Percentiles rank a stretch among this genome's conserved stretches.
Conservation (phyloP, 352 stramenopile genomes). For the Globisporangium recalcitrans region DNA sequence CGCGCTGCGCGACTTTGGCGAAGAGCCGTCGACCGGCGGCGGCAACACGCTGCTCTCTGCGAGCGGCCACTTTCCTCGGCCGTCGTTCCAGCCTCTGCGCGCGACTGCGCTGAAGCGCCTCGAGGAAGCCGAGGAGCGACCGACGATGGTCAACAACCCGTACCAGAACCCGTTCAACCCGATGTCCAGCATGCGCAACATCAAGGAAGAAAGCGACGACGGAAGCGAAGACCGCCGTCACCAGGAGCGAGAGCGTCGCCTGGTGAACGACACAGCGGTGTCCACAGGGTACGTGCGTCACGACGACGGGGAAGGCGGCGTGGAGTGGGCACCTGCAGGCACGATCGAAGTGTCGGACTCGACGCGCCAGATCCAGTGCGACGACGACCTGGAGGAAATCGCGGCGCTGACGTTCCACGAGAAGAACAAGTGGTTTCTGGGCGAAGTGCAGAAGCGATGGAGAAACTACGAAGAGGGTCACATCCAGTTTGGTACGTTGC, state of each 20-base stretch:
- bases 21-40: slow-evolving; percentile 28
- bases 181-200: slow-evolving; percentile 42
- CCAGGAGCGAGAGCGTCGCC: slow-evolving; percentile 8
- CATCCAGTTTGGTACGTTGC: slow-evolving; percentile 54
- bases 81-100: slow-evolving; percentile 68
- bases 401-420: slow-evolving; percentile 75
- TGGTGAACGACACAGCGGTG: slow-evolving; percentile 55
- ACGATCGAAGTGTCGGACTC: slow-evolving; percentile 35
- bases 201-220: slow-evolving; percentile 43
- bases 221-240: slow-evolving; percentile 16
- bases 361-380: slow-evolving; percentile 55
- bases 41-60: slow-evolving; percentile 39
- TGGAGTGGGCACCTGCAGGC: slow-evolving; percentile 66
- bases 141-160: slow-evolving; percentile 64
- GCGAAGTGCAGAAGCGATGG: slow-evolving; percentile 74
- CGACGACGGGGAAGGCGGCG: slow-evolving; percentile 48
- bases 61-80: slow-evolving; percentile 31
- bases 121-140: slow-evolving; percentile 73
- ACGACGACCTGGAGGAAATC: slow-evolving; percentile 84
- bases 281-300: slow-evolving; percentile 82
- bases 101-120: slow-evolving; percentile 71
- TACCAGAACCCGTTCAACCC: slow-evolving; percentile 66
- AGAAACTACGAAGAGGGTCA: slow-evolving; percentile 77
- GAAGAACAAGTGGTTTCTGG: slow-evolving; percentile 82
- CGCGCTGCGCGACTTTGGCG: slow-evolving; percentile 74